A percentile compares a stretch with the other conserved stretches of the same genome.
Evolutionary conservation across 2,329 filamentous ascomycete species (phyloP).

Genomic region (Cytospora paraplurivora): DNA sequence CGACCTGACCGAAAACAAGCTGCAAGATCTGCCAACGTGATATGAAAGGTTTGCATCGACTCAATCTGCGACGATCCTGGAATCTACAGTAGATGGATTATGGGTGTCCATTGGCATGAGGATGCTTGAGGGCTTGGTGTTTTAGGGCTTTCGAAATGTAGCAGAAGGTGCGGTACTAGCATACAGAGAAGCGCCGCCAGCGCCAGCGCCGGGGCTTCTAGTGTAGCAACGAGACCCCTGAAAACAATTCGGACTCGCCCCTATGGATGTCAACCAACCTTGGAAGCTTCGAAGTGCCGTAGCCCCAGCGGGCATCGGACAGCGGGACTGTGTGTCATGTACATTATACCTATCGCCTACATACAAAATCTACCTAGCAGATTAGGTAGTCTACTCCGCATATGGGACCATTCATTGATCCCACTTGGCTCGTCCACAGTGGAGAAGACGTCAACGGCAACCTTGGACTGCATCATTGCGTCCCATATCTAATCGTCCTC

Average conservation of each 20-base stretch:
- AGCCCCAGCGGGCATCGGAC: background rate
- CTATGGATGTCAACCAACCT: background rate
- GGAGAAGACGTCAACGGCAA: constrained; percentile 1
- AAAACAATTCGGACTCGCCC: constrained; percentile 12
- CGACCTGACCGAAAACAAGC: background rate
- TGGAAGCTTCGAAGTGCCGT: background rate
- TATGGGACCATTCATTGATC: background rate
- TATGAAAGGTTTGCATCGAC: no score
- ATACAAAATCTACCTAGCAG: background rate
- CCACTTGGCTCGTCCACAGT: background rate
- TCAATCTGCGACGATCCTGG: no score
- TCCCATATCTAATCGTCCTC: background rate
- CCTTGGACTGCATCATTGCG: background rate
- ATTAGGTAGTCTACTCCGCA: background rate
- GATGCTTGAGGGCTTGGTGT: no score
- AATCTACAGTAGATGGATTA: no score
- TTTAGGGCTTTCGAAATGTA: no score
- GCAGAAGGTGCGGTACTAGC: no score
- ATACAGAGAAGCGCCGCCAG: background rate
- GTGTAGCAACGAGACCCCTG: constrained; percentile 6
- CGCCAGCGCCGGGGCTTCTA: background rate
- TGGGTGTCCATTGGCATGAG: no score
- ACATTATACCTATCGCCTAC: background rate
- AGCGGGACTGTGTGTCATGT: background rate
- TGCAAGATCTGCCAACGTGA: no score